Percentiles rank a stretch among this genome's conserved stretches.
These are phyloP conservation scores for Fonsecaea erecta DNA, from an alignment of 2,329 filamentous ascomycete genomes.

Conservation along the genomic window DNA sequence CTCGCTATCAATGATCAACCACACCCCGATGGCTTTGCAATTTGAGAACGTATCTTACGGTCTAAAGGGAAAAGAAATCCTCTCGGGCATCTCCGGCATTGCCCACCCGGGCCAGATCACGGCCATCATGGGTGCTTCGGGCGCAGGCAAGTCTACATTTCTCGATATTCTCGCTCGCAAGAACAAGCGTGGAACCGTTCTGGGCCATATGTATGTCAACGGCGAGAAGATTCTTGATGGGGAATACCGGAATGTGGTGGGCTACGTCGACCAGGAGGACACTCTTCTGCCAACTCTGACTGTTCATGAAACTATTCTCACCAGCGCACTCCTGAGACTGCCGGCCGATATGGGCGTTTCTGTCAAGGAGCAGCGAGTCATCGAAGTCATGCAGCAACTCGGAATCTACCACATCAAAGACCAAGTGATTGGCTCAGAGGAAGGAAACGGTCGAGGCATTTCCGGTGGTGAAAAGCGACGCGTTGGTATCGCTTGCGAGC, in stretches of 20 bases:
- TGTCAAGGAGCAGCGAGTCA: constrained; percentile 88
- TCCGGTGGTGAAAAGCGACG: constrained; percentile 96
- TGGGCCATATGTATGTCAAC: constrained; percentile 88
- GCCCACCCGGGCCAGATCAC: constrained; percentile 95
- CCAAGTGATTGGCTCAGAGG: constrained; percentile 93
- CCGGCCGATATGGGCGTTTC: constrained; percentile 85
- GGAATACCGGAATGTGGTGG: constrained; percentile 89
- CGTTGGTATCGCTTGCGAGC: constrained; percentile 94
- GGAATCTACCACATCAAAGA: constrained; percentile 94
- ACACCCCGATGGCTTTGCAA: constrained; percentile 85
- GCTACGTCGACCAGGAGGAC: constrained; percentile 98
- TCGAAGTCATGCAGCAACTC: constrained; percentile 93
- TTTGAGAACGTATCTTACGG: constrained; percentile 88
- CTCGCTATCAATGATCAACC: constrained; percentile 83
- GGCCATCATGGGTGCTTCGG: constrained; percentile 97
- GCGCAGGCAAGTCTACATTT: constrained; percentile 96
- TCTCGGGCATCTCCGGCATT: constrained; percentile 78
- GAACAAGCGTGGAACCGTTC: constrained; percentile 83
- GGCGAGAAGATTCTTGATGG: constrained; percentile 83
- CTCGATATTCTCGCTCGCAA: constrained; percentile 94
- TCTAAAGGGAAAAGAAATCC: constrained; percentile 85
- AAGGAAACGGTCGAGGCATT: constrained; percentile 90
- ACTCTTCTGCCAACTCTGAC: constrained; percentile 95
- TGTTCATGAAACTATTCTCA: constrained; percentile 96
- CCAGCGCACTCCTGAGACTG: constrained; percentile 87